Base-by-base conservation (phyloP, 1,284 basidiomycete species). In the Neolentinus lepideus region DNA sequence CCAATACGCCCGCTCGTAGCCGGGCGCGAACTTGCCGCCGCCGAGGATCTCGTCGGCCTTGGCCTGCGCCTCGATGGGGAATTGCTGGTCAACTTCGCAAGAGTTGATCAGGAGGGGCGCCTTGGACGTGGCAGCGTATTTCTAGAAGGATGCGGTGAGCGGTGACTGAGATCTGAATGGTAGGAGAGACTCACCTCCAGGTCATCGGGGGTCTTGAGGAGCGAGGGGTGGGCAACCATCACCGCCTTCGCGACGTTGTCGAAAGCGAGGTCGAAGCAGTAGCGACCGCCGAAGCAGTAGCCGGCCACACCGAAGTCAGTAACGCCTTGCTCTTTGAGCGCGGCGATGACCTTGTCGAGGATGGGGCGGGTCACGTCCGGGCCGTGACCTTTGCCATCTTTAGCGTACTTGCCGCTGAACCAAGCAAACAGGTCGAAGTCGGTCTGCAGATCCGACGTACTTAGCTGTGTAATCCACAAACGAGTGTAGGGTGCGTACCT, bases 281-380 rank as follows among this genome's bases (percentile, higher is more conserved):
- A 83, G 52, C 84, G 80, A 19, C 81, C 87, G 36, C 88, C 88
- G 57, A 81, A 85, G 73, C 88, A 90, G 70, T 82, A 90, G 0
- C 85, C 86, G 1, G 78, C 81, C 0, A 81, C 84, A 12, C 73
- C 84, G 57, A 88, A 78, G 21, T 67, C 63, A 2, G 74, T 80
- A 29, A 89, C 72, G 1, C 88, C 87, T 55, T 77, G 65, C 14
- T 68, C 76, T 62, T 81, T 83, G 52, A 90, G 75, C 0, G 72
- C 79, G 1, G 66, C 67, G 45, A 88, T 74, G 56, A 87, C 78
- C 26, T 76, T 79, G 67, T 89, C 77, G 45, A 89, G 62, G 1
- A 62, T 38, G 0, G 80, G 76, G n/a, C 78, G 77, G 21, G 81
- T 83, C 14, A 70, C 61, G 0, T 71, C 74, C 3, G 62, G 51